Evolutionary conservation across 2,329 filamentous ascomycete species (phyloP), one percentile per base, ranked within the genome.

Genomic region (Amauroascus verrucosus): DNA sequence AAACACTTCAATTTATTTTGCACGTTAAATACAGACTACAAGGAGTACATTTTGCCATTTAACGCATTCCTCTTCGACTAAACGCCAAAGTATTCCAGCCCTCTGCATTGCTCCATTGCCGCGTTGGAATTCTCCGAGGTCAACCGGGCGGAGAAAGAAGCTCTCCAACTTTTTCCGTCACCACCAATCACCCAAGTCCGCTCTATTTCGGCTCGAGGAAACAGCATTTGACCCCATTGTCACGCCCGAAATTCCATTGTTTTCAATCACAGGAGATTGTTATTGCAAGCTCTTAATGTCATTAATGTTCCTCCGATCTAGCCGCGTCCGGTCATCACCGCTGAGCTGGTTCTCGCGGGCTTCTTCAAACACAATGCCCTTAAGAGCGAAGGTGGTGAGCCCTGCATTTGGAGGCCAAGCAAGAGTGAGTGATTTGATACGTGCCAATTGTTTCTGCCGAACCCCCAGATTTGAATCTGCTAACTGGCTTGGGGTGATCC

Each of bases 381-480:
- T 95, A 59, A 83, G 82, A 75, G 86, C 86, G 57, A 91, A 86
- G 70, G 77, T 89, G 60, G 72, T 77, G 65, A 78, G 79, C 67
- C 75, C 82, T 60, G 77, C 77, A 50, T 75, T 81, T 60, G 72
- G 68, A 58, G 71, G 72, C 54, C 71, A 71, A 62, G 72, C 77
- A 65, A 74, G 73, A 70, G 81, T 84, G 71, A 57, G 70, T 57
- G 13, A 22, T 14, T n/a, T 16, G 13, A n/a, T 18, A 22, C 3
- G 28, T 32, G 8, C 7, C n/a, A 13, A 20, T 46, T 24, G 28
- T 20, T 16, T 45, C n/a, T 46, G 30, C 28, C 14, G 2, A 13
- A 33, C 16, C 1, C 5, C 2, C 20, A 13, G 2, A 13, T n/a
- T 46, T 30, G 43, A 16, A n/a, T 30, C 30, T 16, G 14, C 26